Conservation (phyloP, 2,329 filamentous ascomycete species). For the Leptoxyphium fumago region DNA sequence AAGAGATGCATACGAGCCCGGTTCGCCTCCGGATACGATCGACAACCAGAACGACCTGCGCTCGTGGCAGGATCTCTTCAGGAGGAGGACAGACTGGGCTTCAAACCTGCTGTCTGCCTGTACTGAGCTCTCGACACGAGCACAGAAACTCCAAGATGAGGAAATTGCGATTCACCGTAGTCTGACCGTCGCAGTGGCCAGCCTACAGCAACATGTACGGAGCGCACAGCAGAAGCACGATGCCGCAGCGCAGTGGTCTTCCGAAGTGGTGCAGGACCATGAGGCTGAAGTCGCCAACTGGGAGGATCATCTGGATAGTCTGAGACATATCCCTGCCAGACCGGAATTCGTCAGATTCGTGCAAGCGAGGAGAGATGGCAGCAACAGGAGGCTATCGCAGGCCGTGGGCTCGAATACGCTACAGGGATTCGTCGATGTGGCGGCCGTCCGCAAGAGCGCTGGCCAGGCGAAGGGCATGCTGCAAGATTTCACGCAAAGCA, state of each 20-base stretch:
- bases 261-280: constrained; percentile 53
- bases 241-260: constrained; percentile 57
- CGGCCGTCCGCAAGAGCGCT: constrained; percentile 58
- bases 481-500: constrained; percentile 45
- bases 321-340: constrained; percentile 50
- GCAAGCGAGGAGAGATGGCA: constrained; percentile 6
- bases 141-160: constrained; percentile 54
- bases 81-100: constrained; percentile 67
- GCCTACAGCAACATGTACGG: constrained; percentile 62
- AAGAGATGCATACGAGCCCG: constrained; percentile 35
- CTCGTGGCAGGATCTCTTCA: constrained; percentile 82
- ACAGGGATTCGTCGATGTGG: constrained; percentile 61
- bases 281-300: constrained; percentile 47
- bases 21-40: constrained; percentile 61
- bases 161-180: constrained; percentile 65
- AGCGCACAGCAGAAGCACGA: constrained; percentile 55
- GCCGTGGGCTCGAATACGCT: constrained; percentile 41
- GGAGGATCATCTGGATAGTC: constrained; percentile 52
- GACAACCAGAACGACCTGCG: constrained; percentile 63
- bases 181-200: constrained; percentile 72
- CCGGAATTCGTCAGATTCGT: constrained; percentile 44
- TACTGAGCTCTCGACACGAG: constrained; percentile 44
- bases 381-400: constrained; percentile 16
- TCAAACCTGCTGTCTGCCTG: constrained; percentile 55
- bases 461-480: constrained; percentile 49